Evolutionary conservation across 225 moss, liverwort and hornwort genomes (phyloP), one percentile per base, ranked within the genome.

Genomic region (Pseudoscleropodium purum): DNA sequence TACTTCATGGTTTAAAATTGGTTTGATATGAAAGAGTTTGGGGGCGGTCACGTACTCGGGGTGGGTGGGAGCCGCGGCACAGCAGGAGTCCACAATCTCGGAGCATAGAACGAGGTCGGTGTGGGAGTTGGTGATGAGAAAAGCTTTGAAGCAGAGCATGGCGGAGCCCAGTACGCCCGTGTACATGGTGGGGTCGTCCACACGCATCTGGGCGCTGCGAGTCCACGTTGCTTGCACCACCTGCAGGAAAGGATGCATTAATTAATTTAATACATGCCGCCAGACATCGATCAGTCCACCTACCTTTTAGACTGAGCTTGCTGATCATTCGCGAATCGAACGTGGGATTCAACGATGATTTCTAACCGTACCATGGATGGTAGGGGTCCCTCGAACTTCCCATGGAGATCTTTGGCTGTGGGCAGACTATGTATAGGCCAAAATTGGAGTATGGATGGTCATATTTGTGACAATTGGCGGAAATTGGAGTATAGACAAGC

Each of bases 61-160:
- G 54, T 81, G 49, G 26, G 85, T 78, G 66, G 81, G 81, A 54
- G 92, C 92, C 20, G 91, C 90, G 25, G 89, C 91, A 60, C 89
- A 91, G 36, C 94, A 94, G 45, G 90, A 84, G 60, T 94, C 93
- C n/a, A 93, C 93, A 75, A 94, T 93, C 45, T 91, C 93, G n/a
- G 80, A n/a, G 54, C 29, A 70, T 4, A 92, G 81, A 62, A 51
- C 75, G 5, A 94, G 92, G 64, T 94, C 94, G 33, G 77, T 43
- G 45, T 24, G 64, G 20, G 73, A 92, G 39, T 84, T 70, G 31
- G 86, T 92, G 59, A 65, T 77, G 41, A 91, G 88, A 81, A 86
- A 94, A 21, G 89, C 89, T 47, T 91, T 94, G 64, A 94, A 93
- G 89, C 94, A 94, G 56, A 91, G 80, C 83, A 92, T 92, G 49